phyloP scores from a whole-genome alignment of 257 asterid species.

The Thymus quinquecostatus region DNA sequence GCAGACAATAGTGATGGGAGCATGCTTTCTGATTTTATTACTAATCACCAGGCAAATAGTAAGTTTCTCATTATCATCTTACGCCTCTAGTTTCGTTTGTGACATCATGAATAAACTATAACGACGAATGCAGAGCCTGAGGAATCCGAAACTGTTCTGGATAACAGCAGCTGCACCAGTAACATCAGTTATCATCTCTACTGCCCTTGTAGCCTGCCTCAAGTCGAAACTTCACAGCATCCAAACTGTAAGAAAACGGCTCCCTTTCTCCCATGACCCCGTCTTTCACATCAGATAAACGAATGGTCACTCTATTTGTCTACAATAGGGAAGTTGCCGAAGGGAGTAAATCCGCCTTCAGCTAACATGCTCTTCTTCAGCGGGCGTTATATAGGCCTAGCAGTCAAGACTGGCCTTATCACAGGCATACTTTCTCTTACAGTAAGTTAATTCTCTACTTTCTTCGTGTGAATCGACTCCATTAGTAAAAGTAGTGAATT shows the following conservation, averaged over 20 bases:
- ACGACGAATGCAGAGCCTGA: constrained; percentile 56
- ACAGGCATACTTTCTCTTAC: too few species aligned
- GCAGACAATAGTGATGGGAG: constrained; percentile 69
- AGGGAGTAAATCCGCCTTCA: constrained; percentile 91
- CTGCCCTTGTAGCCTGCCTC: constrained; percentile 57
- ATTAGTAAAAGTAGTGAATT: too few species aligned
- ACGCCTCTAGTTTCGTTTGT: not conserved
- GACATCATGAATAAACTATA: not conserved
- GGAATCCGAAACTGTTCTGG: constrained; percentile 80
- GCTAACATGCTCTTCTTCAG: constrained; percentile 59
- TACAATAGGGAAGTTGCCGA: constrained; percentile 77
- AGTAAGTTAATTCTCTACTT: too few species aligned
- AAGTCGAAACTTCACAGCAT: constrained; percentile 59
- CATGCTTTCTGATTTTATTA: constrained; percentile 56
- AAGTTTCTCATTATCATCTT: constrained; percentile 31
- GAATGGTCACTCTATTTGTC: constrained; percentile 1
- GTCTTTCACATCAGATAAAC: not conserved
- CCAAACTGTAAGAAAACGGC: constrained; percentile 59
- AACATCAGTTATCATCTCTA: constrained; percentile 76
- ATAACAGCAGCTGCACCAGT: constrained; percentile 82
- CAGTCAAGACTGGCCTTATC: too few species aligned
- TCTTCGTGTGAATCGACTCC: too few species aligned
- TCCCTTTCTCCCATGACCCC: not conserved
- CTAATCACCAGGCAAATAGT: constrained; percentile 65
- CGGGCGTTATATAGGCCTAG: constrained; percentile 65